Conservation (phyloP, 2,329 filamentous ascomycete genomes). For the Coleophoma eucalyptorum region DNA sequence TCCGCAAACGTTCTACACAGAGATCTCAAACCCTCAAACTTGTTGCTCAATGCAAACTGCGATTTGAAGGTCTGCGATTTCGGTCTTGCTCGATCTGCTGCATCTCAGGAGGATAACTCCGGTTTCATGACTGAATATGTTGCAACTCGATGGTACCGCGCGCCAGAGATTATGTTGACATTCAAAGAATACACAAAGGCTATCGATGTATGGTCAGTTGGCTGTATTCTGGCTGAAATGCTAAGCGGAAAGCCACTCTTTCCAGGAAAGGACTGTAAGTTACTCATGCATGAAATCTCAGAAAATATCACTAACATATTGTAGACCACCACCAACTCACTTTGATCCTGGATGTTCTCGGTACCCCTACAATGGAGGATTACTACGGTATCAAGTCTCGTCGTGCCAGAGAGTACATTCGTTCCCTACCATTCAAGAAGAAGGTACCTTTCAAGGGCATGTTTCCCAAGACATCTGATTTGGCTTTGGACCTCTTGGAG, state of each 20-base stretch:
- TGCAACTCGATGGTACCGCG: constrained; percentile 97
- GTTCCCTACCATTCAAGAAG: constrained; percentile 98
- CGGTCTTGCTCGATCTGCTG: constrained; percentile 89
- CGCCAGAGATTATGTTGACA: constrained; percentile 99
- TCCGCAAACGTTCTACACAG: constrained; percentile 97
- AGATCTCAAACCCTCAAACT: constrained; percentile 95
- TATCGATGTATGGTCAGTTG: constrained; percentile 98
- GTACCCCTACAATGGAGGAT: constrained; percentile 98
- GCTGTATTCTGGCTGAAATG: constrained; percentile 98
- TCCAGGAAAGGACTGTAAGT: constrained; percentile 95
- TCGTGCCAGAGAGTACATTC: constrained; percentile 95
- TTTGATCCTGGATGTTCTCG: constrained; percentile 92
- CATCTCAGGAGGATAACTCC: constrained; percentile 98
- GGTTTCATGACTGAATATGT: constrained; percentile 99
- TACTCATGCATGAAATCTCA: neutral
- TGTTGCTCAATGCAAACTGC: constrained; percentile 96
- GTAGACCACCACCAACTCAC: constrained; percentile 96
- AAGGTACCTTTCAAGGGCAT: constrained; percentile 97
- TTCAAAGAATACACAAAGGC: constrained; percentile 99
- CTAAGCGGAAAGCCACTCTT: constrained; percentile 96
- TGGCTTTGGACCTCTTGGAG: constrained; percentile 90
- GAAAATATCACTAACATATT: constrained; percentile 7
- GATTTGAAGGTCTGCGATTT: constrained; percentile 99
- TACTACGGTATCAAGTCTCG: constrained; percentile 99
- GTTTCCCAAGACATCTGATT: constrained; percentile 98